Evolutionary conservation across 2,329 filamentous ascomycete genomes (phyloP), one percentile per base, ranked within the genome.

Genomic region (Onygena corvina): DNA sequence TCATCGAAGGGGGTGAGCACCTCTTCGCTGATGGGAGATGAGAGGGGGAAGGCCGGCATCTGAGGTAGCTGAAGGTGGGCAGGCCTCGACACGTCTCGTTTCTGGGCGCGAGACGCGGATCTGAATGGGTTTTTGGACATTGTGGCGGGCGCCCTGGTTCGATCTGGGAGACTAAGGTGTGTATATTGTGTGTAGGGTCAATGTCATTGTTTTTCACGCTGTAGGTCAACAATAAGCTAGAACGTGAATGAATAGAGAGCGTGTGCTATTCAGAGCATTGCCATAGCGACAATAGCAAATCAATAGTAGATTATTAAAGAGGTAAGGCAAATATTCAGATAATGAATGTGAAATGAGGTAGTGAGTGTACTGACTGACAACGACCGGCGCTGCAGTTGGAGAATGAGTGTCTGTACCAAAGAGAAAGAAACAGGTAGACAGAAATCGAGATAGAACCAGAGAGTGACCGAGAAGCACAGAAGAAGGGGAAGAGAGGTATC

Each of bases 11-110:
- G 67, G 46, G 64, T 68, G 2, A 60, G 52, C 30, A 68, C 57
- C 50, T 71, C 68, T 47, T 69, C 68, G 16, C 54, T 64, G 50
- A 70, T 71, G 0, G 68, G 68, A 8, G 68, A 71, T 1, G 67
- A 68, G 14, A 71, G 55, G 9, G 68, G 68, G 42, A 71, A 70
- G 14, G 56, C 63, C 16, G 65, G 66, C 12, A 61, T 52, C 7
- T 61, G 64, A 31, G 56, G 61, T 14, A 67, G 58, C 14, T 29
- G 29, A 30, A 46, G 25, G 20, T 33, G 12, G 6, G 29, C 25
- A 3, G 42, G 40, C 16, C 25, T 48, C 4, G 35, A 25, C 18
- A 18, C 34, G 11, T 48, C 30, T 23, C 36, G 36, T 18, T 21
- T n/a, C 20, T 40, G 36, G 36, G 18, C 18, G 3, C 25, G 25